A percentile compares a stretch with the other conserved stretches of the same genome.
Evolutionary conservation across 805 yeast genomes (phyloP).

Genomic region (Groenewaldozyma salmanticensis): DNA sequence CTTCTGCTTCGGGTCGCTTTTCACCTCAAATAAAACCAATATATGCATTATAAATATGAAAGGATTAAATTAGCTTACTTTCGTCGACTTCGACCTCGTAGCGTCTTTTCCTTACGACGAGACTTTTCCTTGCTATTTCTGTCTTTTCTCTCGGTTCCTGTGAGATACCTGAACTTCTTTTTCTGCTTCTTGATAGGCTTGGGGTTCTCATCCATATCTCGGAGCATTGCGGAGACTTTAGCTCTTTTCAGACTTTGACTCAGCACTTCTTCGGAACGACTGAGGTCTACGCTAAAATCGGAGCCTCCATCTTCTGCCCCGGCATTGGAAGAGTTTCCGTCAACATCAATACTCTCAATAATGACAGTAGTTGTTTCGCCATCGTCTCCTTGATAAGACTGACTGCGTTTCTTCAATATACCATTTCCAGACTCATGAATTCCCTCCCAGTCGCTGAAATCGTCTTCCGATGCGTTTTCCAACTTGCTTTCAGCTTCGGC

Average conservation of each 20-base stretch:
- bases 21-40: no score
- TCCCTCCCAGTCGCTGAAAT: slow-evolving; percentile 33
- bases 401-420: slow-evolving; percentile 36
- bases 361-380: slow-evolving; percentile 37
- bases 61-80: background rate
- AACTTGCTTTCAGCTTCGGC: slow-evolving; percentile 14
- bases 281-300: slow-evolving; percentile 63
- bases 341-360: slow-evolving; percentile 48
- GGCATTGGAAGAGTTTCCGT: slow-evolving; percentile 25
- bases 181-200: slow-evolving; percentile 31
- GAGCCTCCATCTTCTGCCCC: slow-evolving; percentile 24
- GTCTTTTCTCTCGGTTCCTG: slow-evolving; percentile 64
- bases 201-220: slow-evolving; percentile 25
- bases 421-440: slow-evolving; percentile 30
- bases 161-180: slow-evolving; percentile 81
- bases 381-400: slow-evolving; percentile 31
- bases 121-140: slow-evolving; percentile 39
- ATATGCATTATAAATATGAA: background rate
- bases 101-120: slow-evolving; percentile 25
- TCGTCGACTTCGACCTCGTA: background rate
- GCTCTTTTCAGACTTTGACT: slow-evolving; percentile 71
- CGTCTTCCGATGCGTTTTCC: slow-evolving; percentile 17
- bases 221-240: slow-evolving; percentile 67
- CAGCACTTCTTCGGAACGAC: slow-evolving; percentile 56
- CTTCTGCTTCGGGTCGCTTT: no score